Base-by-base conservation (phyloP, 2,329 filamentous ascomycete genomes). In the Fusarium ramigenum region DNA sequence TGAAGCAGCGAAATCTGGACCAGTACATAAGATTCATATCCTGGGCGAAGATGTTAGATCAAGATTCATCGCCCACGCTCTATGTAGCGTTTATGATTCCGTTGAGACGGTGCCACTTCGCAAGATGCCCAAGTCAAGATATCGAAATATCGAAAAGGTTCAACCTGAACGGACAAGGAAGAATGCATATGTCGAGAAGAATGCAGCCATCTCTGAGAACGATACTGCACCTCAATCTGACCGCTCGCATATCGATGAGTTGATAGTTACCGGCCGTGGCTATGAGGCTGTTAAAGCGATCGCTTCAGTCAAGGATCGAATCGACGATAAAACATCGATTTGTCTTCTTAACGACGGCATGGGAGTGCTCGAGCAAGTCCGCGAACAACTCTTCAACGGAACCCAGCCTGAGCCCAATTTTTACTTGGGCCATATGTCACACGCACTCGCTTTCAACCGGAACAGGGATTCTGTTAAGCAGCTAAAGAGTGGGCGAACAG, bases 271-370 rank as follows among this genome's bases (percentile, higher is more conserved):
- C 4, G 90, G 89, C 30, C 74, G 76, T 9, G 82, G 80, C 1
- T 91, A 92, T 78, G 87, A 92, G 28, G 80, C 82, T 2, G 83
- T 87, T 16, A 79, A 85, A 40, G 90, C 91, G 4, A 79, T 97
- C 30, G 78, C 84, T 7, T 82, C 86, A 1, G 84, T 96, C 61
- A 88, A 86, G 61, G 87, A 93, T 76, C 89, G 93, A 15, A 83
- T 97, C n/a, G 86, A 88, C 47, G 84, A 87, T 6, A 84, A 90
- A 34, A 94, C 92, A 2, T 93, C 93, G 0, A 87, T 97, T 12
- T 90, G 93, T 66, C 88, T 97, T 62, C 81, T 97, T 63, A 92
- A 94, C 63, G 93, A 96, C 70, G 94, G 95, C 2, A 89, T 98
- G 81, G 96, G 96, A 2, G 85, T 94, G 4, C 86, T 94, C n/a